Evolutionary conservation across 1,284 basidiomycete species (phyloP).

Genomic region (Leccinum solheimii): DNA sequence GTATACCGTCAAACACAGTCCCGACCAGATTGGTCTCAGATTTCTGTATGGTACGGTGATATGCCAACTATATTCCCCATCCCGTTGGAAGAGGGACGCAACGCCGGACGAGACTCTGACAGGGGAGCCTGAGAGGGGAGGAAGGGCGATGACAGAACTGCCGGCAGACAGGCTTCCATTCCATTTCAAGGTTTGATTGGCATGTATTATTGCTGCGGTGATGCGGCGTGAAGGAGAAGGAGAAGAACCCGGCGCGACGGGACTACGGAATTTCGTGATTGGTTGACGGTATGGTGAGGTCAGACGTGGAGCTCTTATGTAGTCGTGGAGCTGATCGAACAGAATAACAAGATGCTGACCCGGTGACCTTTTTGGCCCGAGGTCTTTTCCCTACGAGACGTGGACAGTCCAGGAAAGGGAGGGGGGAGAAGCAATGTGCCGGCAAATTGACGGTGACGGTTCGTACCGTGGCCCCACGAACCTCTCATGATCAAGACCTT

Average conservation of each 20-base stretch:
- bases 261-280: constrained; percentile 15
- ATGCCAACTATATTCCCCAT: background rate
- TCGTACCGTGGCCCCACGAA: background rate
- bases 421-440: background rate
- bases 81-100: background rate
- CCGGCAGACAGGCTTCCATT: constrained; percentile 28
- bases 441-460: background rate
- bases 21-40: background rate
- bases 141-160: constrained; percentile 13
- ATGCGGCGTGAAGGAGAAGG: constrained; percentile 21
- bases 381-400: background rate
- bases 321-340: constrained; percentile 18
- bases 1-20: background rate
- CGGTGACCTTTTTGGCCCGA: background rate
- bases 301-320: background rate
- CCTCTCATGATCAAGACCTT: background rate
- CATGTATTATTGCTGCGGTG: constrained; percentile 23
- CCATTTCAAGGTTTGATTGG: constrained; percentile 31
- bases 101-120: background rate
- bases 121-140: background rate
- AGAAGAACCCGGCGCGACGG: background rate
- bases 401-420: background rate
- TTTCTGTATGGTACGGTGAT: background rate
- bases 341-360: background rate
- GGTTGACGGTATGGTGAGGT: constrained; percentile 1